Conservation (phyloP, 2,329 filamentous ascomycete genomes). For the Leptographium radiaticola region DNA sequence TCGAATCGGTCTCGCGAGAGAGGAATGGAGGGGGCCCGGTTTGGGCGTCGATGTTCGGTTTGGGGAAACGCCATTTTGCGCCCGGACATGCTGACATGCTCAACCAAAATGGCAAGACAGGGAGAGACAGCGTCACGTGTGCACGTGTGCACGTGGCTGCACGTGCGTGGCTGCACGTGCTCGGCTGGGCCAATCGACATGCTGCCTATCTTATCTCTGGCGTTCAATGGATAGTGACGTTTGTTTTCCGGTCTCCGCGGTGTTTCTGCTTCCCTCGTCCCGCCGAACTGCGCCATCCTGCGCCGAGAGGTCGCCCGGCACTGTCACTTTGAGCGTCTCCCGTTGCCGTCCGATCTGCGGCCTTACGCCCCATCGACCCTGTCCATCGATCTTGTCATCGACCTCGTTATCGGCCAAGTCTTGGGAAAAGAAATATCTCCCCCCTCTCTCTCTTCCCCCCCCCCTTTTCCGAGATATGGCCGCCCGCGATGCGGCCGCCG, state of each 20-base stretch:
- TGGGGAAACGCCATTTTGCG: too few species aligned
- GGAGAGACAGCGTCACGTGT: neutral
- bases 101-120: too few species aligned
- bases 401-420: neutral
- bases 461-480: neutral
- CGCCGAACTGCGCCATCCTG: neutral
- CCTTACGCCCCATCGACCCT: neutral
- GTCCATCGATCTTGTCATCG: neutral
- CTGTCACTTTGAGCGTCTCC: neutral
- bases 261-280: neutral
- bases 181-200: neutral
- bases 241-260: neutral
- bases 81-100: too few species aligned
- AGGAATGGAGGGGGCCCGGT: too few species aligned
- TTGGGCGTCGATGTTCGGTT: too few species aligned
- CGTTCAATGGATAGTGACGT: neutral
- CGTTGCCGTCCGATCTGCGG: too few species aligned
- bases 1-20: too few species aligned
- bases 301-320: neutral
- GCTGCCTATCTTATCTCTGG: neutral
- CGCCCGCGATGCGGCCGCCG: neutral
- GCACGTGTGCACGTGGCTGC: neutral
- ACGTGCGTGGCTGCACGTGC: neutral
- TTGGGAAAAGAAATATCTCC: neutral
- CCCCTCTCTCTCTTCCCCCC: neutral